Percentiles rank a stretch among this genome's conserved stretches.
phyloP scores from a whole-genome alignment of 2,329 filamentous ascomycete genomes.

The Orbilia oligospora region DNA sequence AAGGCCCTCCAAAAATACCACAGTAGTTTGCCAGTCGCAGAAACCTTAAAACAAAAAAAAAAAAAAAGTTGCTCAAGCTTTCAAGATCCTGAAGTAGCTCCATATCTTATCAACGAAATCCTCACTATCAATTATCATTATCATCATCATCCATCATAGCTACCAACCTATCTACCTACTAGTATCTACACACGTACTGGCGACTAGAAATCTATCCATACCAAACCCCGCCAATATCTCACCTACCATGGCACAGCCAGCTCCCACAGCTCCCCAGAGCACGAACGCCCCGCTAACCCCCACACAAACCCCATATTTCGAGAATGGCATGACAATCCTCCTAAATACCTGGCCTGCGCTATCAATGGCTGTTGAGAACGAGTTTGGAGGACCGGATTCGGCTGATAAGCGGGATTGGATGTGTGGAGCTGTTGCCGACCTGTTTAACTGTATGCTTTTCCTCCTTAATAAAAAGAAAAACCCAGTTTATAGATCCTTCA shows the following conservation, averaged over 20 bases:
- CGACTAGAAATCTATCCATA: background rate
- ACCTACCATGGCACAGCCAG: conserved; percentile 8
- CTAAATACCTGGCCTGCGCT: conserved; percentile 91
- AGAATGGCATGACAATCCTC: conserved; percentile 86
- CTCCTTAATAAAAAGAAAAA: no score
- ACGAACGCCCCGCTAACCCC: conserved; percentile 44
- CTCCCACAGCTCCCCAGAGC: conserved; percentile 9
- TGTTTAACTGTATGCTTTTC: conserved; percentile 72
- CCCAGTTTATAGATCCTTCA: no score
- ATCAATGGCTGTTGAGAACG: conserved; percentile 85
- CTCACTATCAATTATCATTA: background rate
- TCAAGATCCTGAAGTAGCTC: background rate
- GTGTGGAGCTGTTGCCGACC: conserved; percentile 85
- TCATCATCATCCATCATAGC: no score
- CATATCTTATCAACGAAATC: background rate
- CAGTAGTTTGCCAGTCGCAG: conserved; percentile 3
- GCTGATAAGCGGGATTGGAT: conserved; percentile 96
- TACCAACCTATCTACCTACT: no score
- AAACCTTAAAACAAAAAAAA: conserved; percentile 1
- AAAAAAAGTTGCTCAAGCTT: background rate
- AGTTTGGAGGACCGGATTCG: conserved; percentile 88
- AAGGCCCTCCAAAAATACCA: conserved; percentile 8
- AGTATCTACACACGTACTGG: background rate
- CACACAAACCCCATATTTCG: conserved; percentile 78
- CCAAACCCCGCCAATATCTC: background rate